Evolutionary conservation across 2,329 filamentous ascomycete species (phyloP).

Genomic region (Xylariaceae sp.): DNA sequence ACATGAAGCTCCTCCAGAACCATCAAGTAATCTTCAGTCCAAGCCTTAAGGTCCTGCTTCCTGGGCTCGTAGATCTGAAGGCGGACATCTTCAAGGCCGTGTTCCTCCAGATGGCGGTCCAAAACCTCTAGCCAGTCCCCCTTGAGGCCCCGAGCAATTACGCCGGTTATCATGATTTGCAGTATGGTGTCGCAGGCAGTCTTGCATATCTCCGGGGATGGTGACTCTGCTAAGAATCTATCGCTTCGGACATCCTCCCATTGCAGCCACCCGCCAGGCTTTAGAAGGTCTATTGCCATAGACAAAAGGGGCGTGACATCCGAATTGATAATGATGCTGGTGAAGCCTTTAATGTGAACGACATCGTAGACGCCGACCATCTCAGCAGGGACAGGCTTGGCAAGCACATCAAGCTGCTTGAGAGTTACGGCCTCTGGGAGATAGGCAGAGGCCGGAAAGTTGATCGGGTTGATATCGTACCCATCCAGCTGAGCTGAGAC

Average conservation of each 20-base stretch:
- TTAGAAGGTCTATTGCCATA: slow-evolving; percentile 19
- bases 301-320: slow-evolving; percentile 18
- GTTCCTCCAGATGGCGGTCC: slow-evolving; percentile 3
- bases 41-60: slow-evolving; percentile 23
- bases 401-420: slow-evolving; percentile 23
- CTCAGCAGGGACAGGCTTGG: slow-evolving; percentile 15
- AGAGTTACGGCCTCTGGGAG: slow-evolving; percentile 22
- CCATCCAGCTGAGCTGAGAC: slow-evolving; percentile 22
- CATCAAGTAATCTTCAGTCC: slow-evolving; percentile 30
- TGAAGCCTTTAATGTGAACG: slow-evolving; percentile 28
- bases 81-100: slow-evolving; percentile 8
- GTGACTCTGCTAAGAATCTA: slow-evolving; percentile 16
- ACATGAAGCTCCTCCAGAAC: slow-evolving; percentile 25
- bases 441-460: slow-evolving; percentile 20
- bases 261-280: slow-evolving; percentile 31
- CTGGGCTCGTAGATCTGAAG: not conserved
- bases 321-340: slow-evolving; percentile 17
- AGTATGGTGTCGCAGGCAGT: slow-evolving; percentile 21
- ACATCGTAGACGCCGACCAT: slow-evolving; percentile 27
- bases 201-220: slow-evolving; percentile 10
- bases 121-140: slow-evolving; percentile 7
- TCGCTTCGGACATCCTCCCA: slow-evolving; percentile 29
- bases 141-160: slow-evolving; percentile 2
- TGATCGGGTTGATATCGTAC: slow-evolving; percentile 28
- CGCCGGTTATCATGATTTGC: slow-evolving; percentile 1